Evolutionary conservation across 352 stramenopile genomes (phyloP).

Genomic region (Elongisporangium anandrum): DNA sequence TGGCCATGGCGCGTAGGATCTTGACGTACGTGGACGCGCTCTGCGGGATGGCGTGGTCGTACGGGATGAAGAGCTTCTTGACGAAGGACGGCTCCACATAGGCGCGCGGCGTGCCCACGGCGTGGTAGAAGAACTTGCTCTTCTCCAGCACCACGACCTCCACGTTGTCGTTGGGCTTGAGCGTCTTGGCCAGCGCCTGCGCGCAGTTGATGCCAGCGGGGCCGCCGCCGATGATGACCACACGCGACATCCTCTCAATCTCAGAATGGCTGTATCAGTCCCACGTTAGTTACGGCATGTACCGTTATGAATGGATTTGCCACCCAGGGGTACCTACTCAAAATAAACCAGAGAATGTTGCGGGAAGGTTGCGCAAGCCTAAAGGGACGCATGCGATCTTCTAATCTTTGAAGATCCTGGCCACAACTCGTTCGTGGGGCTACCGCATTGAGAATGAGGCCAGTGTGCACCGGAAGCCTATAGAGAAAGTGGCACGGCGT

Average conservation of each 20-base stretch:
- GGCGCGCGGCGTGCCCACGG: slow-evolving; percentile 39
- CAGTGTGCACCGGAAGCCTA: no score
- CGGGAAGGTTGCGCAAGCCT: no score
- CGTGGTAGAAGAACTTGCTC: slow-evolving; percentile 40
- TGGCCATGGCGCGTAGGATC: slow-evolving; percentile 38
- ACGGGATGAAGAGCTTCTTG: slow-evolving; percentile 62
- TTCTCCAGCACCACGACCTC: slow-evolving; percentile 63
- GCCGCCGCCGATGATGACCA: slow-evolving; percentile 59
- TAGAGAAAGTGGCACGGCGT: no score
- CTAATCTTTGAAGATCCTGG: no score
- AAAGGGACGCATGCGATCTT: no score
- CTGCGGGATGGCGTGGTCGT: slow-evolving; percentile 54
- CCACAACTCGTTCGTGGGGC: no score
- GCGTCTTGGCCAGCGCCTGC: slow-evolving; percentile 30
- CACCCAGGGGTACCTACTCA: no score
- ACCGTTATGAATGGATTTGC: no score
- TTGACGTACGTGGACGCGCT: slow-evolving; percentile 48
- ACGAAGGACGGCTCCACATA: slow-evolving; percentile 45
- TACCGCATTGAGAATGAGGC: no score
- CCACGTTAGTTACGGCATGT: no score
- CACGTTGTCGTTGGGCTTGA: slow-evolving; percentile 28
- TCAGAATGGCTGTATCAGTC: no score
- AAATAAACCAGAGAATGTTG: no score
- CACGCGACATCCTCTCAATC: slow-evolving; percentile 11
- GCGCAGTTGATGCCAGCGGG: slow-evolving; percentile 41